Percentiles rank a stretch among this genome's conserved stretches.
phyloP scores from a whole-genome alignment of 352 stramenopile genomes.

The Phytophthora sp. region DNA sequence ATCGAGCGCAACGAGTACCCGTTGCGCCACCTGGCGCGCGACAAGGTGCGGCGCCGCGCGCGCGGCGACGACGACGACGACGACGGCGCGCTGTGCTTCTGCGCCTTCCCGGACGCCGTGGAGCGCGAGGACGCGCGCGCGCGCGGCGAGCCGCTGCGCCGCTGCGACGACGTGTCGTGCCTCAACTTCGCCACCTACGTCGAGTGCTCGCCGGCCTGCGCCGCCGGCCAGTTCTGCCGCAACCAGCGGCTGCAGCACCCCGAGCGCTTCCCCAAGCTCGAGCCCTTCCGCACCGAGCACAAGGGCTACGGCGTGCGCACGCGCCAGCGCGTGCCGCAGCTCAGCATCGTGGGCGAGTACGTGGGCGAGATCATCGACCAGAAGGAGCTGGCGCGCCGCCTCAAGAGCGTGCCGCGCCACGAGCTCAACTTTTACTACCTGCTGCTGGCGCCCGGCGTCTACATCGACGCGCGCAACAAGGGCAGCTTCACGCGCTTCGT shows the following conservation, averaged over 20 bases:
- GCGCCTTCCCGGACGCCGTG: slow-evolving; percentile 43
- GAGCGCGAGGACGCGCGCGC: slow-evolving; percentile 42
- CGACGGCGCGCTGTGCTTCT: slow-evolving; percentile 61
- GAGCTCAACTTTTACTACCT: slow-evolving; percentile 91
- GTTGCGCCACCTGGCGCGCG: slow-evolving; percentile 52
- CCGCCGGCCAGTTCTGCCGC: slow-evolving; percentile 51
- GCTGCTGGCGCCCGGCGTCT: slow-evolving; percentile 78
- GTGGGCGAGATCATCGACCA: slow-evolving; percentile 93
- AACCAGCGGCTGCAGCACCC: slow-evolving; percentile 85
- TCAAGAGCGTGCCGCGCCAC: slow-evolving; percentile 66
- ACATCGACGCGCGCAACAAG: slow-evolving; percentile 90
- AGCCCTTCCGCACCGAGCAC: slow-evolving; percentile 78
- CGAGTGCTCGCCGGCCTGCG: slow-evolving; percentile 66
- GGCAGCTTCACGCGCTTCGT: slow-evolving; percentile 96
- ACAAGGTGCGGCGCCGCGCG: slow-evolving; percentile 37
- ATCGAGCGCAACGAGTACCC: slow-evolving; percentile 80
- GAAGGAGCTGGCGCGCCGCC: slow-evolving; percentile 68
- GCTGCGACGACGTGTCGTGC: slow-evolving; percentile 87
- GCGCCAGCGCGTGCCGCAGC: slow-evolving; percentile 58
- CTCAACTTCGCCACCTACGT: slow-evolving; percentile 91
- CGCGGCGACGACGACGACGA: slow-evolving; percentile 53
- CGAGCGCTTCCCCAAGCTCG: slow-evolving; percentile 62
- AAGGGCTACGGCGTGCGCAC: slow-evolving; percentile 90
- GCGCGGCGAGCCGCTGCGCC: slow-evolving; percentile 18
- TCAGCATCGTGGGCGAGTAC: slow-evolving; percentile 89